Evolutionary conservation across 2,329 filamentous ascomycete genomes (phyloP), one percentile per base, ranked within the genome.

Genomic region (Epichloe festucae): DNA sequence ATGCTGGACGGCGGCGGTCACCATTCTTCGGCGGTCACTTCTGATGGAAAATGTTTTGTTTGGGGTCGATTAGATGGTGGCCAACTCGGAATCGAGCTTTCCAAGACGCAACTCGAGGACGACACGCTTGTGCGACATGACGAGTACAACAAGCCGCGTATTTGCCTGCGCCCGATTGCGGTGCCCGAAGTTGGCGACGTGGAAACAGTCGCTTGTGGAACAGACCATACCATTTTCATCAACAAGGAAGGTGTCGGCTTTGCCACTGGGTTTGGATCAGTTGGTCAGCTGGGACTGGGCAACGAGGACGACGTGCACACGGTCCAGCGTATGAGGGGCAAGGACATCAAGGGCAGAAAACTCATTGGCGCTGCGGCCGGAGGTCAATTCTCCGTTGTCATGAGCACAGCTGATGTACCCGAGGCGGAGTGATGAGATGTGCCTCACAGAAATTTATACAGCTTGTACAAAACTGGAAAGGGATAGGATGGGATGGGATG

Each of bases 311-410:
- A 95, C 59, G 77, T 95, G 34, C 77, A 84, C 58, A 75, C 79
- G 23, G 88, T 90, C 0, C 93, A 85, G 0, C 62, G 84, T 47
- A 87, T 96, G 52, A 86, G 94, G 62, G 95, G 95, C 71, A 86
- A 83, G 12, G 89, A 89, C 42, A 79, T 93, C 31, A 77, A 82
- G 34, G 87, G 80, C 42, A 83, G 85, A 69, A 81, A 83, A 66
- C 75, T 96, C 43, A 75, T 82, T 36, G 88, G 77, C 68, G 87
- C 86, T n/a, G 87, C 87, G 43, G 85, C 85, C n/a, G 90, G 91
- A 57, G 89, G 89, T 5, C 90, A 96, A 63, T 96, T 81, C 66
- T 85, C 82, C 1, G 69, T 87, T 23, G 60, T 87, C n/a, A 73
- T 75, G 10, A 75, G 76, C 50, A 63, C 63, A 54, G 59, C 69